phyloP scores from a whole-genome alignment of 169 alveolate species.

The Plasmodium knowlesi region DNA sequence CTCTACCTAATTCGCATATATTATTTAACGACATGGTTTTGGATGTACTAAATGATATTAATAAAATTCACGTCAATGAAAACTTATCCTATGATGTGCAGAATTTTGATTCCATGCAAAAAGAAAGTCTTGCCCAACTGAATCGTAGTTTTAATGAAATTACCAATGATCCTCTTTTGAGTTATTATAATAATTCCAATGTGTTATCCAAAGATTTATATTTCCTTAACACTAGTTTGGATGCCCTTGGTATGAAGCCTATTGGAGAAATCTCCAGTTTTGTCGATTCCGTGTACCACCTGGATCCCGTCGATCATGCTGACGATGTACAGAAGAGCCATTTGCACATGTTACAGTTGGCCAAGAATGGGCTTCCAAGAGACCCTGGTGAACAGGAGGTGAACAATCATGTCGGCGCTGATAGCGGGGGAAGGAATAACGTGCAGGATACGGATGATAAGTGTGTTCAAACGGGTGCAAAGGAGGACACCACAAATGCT shows the following conservation, averaged over 20 bases:
- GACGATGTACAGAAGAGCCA: conserved; percentile 1
- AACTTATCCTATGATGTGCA: neutral
- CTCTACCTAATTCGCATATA: neutral
- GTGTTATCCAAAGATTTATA: conserved; percentile 10
- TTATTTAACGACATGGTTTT: conserved; percentile 39
- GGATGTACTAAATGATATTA: conserved; percentile 46
- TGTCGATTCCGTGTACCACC: neutral
- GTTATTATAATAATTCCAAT: conserved; percentile 5
- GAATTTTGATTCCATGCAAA: neutral
- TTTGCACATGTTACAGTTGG: neutral
- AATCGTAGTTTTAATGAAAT: conserved; percentile 4
- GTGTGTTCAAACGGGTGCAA: neutral
- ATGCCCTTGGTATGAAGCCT: neutral
- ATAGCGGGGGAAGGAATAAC: neutral
- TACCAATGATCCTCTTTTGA: conserved; percentile 10
- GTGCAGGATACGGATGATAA: neutral
- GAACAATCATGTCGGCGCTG: neutral
- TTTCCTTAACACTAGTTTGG: neutral
- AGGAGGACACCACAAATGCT: neutral
- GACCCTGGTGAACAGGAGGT: neutral
- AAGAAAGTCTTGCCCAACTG: neutral
- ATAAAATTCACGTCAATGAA: conserved; percentile 19
- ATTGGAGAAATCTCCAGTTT: neutral
- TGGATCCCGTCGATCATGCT: neutral
- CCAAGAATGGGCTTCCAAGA: neutral